These are phyloP conservation scores for Xylaria palmicola DNA, from an alignment of 495 filamentous ascomycete genomes.

Conservation along the genomic window DNA sequence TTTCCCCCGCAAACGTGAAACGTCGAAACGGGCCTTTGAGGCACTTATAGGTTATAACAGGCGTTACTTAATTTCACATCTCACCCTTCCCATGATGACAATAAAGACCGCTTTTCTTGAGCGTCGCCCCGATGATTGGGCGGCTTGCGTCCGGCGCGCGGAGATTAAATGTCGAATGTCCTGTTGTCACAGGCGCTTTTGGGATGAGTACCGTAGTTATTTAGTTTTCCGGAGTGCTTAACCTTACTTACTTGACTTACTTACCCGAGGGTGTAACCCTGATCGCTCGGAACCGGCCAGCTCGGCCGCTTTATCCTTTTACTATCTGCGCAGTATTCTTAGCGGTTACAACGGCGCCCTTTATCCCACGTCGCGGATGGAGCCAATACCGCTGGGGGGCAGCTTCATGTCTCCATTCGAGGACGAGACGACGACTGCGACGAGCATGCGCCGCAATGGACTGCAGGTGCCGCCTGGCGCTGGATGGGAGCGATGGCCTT, in stretches of 20 bases:
- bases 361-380: background rate
- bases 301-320: background rate
- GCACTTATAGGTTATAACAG: background rate
- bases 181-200: background rate
- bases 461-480: too few relatives aligned
- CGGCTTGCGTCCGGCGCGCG: background rate
- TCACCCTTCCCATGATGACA: too few relatives aligned
- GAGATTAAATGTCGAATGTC: background rate
- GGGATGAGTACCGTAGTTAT: background rate
- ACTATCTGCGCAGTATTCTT: too few relatives aligned
- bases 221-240: too few relatives aligned
- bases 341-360: background rate
- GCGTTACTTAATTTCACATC: too few relatives aligned
- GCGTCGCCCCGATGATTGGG: too few relatives aligned
- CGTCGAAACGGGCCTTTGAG: constrained; percentile 8
- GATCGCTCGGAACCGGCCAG: background rate
- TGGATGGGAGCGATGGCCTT: too few relatives aligned
- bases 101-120: too few relatives aligned
- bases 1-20: constrained; percentile 12
- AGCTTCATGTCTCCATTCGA: background rate
- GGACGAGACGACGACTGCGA: too few relatives aligned
- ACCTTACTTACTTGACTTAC: too few relatives aligned
- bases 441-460: too few relatives aligned
- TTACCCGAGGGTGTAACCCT: too few relatives aligned
- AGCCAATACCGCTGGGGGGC: background rate